Percentiles rank a stretch among this genome's conserved stretches.
Evolutionary conservation across 305 asterid genomes (phyloP).

Genomic region (Solanum hybrid): DNA sequence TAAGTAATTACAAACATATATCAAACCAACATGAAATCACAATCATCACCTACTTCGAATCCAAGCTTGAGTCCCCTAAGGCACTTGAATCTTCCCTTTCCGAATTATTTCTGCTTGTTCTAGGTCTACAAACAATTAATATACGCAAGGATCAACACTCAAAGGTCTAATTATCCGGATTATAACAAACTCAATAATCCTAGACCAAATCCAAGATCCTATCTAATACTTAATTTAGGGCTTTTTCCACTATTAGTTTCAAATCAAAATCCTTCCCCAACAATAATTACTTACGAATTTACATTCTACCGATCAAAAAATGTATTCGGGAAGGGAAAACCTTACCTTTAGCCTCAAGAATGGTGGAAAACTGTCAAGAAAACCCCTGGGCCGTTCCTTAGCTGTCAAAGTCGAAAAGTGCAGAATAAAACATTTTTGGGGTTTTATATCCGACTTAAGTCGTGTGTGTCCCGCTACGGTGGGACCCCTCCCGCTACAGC

Average conservation of each 20-base stretch:
- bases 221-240: too few species aligned
- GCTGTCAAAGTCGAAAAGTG: not conserved
- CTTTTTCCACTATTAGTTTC: too few species aligned
- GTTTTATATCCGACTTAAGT: too few species aligned
- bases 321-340: not conserved
- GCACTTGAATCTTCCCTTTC: not conserved
- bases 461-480: too few species aligned
- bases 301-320: too few species aligned
- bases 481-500: too few species aligned
- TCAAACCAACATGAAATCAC: not conserved
- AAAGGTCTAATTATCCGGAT: too few species aligned
- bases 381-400: not conserved
- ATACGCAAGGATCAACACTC: too few species aligned
- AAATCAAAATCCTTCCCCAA: not conserved
- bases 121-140: not conserved
- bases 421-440: accelerated
- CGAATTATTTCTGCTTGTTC: not conserved
- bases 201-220: too few species aligned
- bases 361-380: not conserved
- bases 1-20: not conserved
- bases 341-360: not conserved
- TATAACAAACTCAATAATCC: too few species aligned
- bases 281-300: too few species aligned
- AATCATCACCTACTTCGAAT: not conserved
- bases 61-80: not conserved